These are phyloP conservation scores for Colletotrichum phormii DNA, from an alignment of 2,329 filamentous ascomycete genomes.

Conservation along the genomic window DNA sequence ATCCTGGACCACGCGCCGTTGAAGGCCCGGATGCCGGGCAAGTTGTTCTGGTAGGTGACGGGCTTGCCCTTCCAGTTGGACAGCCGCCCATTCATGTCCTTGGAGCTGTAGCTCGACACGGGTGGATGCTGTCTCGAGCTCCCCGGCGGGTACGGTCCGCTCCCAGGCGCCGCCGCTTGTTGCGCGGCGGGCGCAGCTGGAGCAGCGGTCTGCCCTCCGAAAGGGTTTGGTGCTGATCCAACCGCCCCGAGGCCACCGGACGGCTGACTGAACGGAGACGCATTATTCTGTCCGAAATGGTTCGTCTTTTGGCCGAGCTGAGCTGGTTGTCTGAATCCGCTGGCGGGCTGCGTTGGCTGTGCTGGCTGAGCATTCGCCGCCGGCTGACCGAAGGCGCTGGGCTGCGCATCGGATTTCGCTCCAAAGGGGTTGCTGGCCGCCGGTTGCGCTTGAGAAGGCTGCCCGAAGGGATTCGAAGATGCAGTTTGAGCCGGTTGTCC, in stretches of 20 bases:
- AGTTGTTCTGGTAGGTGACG: conserved; percentile 66
- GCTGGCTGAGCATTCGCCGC: conserved; percentile 33
- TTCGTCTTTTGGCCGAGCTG: conserved; percentile 38
- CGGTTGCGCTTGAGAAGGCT: conserved; percentile 33
- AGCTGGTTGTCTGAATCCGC: conserved; percentile 45
- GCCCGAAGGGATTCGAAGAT: conserved; percentile 32
- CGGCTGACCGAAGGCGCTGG: conserved; percentile 5
- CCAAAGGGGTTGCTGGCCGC: conserved; percentile 44
- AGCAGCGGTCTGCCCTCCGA: conserved; percentile 37
- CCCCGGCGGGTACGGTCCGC: conserved; percentile 56
- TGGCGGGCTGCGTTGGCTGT: conserved; percentile 40
- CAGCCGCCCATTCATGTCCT: conserved; percentile 58
- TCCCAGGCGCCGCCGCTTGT: conserved; percentile 32
- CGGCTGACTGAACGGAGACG: conserved; percentile 44
- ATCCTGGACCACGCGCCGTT: conserved; percentile 73
- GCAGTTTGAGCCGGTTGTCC: conserved; percentile 24
- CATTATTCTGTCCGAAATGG: conserved; percentile 47
- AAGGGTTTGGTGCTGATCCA: conserved; percentile 40
- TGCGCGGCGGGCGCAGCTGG: conserved; percentile 34
- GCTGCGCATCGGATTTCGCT: conserved; percentile 16
- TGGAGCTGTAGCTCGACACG: conserved; percentile 56
- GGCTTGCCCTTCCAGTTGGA: conserved; percentile 72
- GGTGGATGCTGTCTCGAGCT: conserved; percentile 59
- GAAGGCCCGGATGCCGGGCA: conserved; percentile 61
- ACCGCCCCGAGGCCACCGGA: conserved; percentile 4